Conservation (phyloP, 257 asterid species). For the Ocimum tenuiflorum region DNA sequence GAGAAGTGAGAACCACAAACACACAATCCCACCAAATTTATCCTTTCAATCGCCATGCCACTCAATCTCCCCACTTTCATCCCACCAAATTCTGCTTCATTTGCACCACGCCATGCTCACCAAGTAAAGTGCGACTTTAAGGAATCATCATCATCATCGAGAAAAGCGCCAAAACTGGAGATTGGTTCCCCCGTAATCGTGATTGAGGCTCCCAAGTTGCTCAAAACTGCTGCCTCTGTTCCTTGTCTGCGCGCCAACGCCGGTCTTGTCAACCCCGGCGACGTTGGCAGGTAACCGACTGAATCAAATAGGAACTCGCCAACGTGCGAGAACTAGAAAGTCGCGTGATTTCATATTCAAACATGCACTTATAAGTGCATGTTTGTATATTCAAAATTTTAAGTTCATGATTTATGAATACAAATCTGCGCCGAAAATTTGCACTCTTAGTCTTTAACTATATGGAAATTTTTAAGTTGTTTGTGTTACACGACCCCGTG, state of each 20-base stretch:
- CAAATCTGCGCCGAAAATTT: no score
- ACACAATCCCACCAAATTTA: slow-evolving; percentile 10
- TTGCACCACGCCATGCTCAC: slow-evolving; percentile 10
- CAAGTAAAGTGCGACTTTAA: slow-evolving; percentile 32
- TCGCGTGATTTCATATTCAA: no score
- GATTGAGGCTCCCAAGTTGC: slow-evolving; percentile 54
- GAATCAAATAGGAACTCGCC: no score
- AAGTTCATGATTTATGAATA: no score
- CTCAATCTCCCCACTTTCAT: slow-evolving; percentile 20
- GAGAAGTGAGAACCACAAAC: slow-evolving; percentile 20
- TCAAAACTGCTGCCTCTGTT: slow-evolving; percentile 76
- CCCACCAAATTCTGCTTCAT: slow-evolving; percentile 23
- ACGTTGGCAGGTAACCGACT: slow-evolving; percentile 87
- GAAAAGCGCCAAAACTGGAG: slow-evolving; percentile 30
- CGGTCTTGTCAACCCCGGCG: slow-evolving; percentile 74
- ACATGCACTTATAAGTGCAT: no score
- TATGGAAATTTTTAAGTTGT: no score
- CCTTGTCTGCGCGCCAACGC: slow-evolving; percentile 71
- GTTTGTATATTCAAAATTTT: no score
- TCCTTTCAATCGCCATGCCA: slow-evolving; percentile 25
- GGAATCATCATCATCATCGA: slow-evolving; percentile 12
- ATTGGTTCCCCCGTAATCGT: slow-evolving; percentile 72
- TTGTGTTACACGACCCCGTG: no score
- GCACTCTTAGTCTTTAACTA: no score
- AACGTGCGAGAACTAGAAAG: no score